These are phyloP conservation scores for Aspergillus nidulans DNA, from an alignment of 495 filamentous ascomycete genomes.

Conservation along the genomic window DNA sequence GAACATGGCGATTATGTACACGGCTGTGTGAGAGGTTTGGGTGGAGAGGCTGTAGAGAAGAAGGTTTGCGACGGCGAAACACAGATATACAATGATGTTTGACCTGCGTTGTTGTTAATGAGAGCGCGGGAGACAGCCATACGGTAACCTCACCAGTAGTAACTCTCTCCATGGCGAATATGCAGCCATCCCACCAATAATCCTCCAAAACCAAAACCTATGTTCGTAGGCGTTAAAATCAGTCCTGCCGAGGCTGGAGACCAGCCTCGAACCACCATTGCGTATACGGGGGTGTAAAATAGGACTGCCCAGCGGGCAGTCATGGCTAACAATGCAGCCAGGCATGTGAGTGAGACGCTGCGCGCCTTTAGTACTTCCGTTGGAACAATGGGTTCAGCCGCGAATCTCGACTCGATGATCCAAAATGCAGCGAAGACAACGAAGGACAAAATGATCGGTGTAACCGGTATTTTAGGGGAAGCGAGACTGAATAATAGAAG, in stretches of 20 bases:
- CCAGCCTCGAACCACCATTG: constrained; percentile 64
- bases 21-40: constrained; percentile 31
- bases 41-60: constrained; percentile 48
- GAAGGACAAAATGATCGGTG: constrained; percentile 55
- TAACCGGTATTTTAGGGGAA: constrained; percentile 46
- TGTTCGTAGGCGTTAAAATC: constrained; percentile 71
- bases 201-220: constrained; percentile 67
- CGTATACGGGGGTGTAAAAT: constrained; percentile 72
- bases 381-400: constrained; percentile 66
- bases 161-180: constrained; percentile 61
- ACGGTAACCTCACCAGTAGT: constrained; percentile 46
- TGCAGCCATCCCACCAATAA: constrained; percentile 66
- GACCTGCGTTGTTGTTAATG: constrained; percentile 29
- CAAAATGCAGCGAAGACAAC: constrained; percentile 54
- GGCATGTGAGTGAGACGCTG: constrained; percentile 61
- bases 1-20: constrained; percentile 56
- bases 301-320: constrained; percentile 71
- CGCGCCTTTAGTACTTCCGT: constrained; percentile 57
- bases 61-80: constrained; percentile 51
- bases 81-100: constrained; percentile 46
- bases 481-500: constrained; percentile 66
- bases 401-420: constrained; percentile 51
- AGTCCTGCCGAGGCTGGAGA: constrained; percentile 60
- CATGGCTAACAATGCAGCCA: constrained; percentile 68
- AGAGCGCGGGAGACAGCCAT: neutral